Evolutionary conservation across 1,284 basidiomycete species (phyloP).

Genomic region (Marasmius sp.): DNA sequence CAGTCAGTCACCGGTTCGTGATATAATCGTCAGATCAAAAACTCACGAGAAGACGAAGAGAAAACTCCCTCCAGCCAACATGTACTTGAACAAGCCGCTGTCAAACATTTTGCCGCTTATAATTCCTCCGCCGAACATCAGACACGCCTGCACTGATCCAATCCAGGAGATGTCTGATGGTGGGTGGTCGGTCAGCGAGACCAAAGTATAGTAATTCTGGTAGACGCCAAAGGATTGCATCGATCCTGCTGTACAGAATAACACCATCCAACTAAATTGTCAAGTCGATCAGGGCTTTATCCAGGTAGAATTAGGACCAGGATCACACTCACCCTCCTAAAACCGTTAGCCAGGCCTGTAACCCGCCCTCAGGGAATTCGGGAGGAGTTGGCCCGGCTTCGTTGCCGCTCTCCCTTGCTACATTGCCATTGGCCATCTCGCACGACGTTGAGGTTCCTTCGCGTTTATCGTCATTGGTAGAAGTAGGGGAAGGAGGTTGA

Average conservation of each 20-base stretch:
- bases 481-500: neutral
- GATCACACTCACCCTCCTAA: constrained; percentile 18
- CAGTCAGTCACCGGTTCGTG: neutral
- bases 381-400: neutral
- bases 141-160: constrained; percentile 30
- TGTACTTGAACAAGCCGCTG: constrained; percentile 21
- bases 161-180: constrained; percentile 30
- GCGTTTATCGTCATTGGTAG: neutral
- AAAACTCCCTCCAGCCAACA: constrained; percentile 15
- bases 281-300: neutral
- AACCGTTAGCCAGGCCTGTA: constrained; percentile 24
- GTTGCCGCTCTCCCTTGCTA: neutral
- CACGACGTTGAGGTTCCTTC: neutral
- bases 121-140: constrained; percentile 25
- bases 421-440: neutral
- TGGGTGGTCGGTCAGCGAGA: constrained; percentile 19
- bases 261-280: constrained; percentile 6
- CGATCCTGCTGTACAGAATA: constrained; percentile 19
- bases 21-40: neutral
- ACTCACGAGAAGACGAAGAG: constrained; percentile 17
- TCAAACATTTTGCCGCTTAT: constrained; percentile 31
- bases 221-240: constrained; percentile 32
- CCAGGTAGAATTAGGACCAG: neutral
- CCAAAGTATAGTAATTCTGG: constrained; percentile 31
- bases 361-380: constrained; percentile 23